phyloP scores from a whole-genome alignment of 2,329 filamentous ascomycete species.

The Nigrospora sphaerica region DNA sequence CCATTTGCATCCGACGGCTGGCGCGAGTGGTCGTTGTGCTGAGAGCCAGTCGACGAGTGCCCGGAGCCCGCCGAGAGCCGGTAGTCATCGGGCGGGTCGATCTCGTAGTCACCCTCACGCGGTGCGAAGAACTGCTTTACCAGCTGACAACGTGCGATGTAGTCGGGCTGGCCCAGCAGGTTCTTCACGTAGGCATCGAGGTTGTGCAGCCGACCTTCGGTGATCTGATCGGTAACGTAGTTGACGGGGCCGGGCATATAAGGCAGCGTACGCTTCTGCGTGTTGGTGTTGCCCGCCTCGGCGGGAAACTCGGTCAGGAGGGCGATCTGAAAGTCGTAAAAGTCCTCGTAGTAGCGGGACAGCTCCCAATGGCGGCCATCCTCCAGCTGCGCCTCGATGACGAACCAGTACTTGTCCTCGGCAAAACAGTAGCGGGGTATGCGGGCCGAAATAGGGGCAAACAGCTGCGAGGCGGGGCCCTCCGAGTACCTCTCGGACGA shows the following conservation, averaged over 20 bases:
- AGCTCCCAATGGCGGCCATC: slow-evolving; percentile 90
- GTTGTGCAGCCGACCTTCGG: slow-evolving; percentile 85
- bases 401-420: slow-evolving; percentile 98
- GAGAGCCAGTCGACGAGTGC: slow-evolving; percentile 58
- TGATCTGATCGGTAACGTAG: slow-evolving; percentile 96
- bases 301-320: slow-evolving; percentile 86
- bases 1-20: slow-evolving; percentile 58
- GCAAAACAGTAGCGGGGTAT: slow-evolving; percentile 93
- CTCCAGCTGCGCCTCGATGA: slow-evolving; percentile 85
- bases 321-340: slow-evolving; percentile 97
- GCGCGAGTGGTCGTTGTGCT: slow-evolving; percentile 50
- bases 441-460: slow-evolving; percentile 72
- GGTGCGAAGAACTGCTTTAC: slow-evolving; percentile 90
- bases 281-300: slow-evolving; percentile 81
- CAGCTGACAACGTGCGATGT: slow-evolving; percentile 77
- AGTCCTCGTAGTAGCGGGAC: slow-evolving; percentile 93
- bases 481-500: slow-evolving; percentile 2
- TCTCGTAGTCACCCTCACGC: slow-evolving; percentile 86
- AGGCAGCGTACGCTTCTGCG: slow-evolving; percentile 73
- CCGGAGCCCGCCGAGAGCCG: slow-evolving; percentile 65
- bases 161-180: slow-evolving; percentile 70
- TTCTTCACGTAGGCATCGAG: slow-evolving; percentile 95
- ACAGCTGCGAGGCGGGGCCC: slow-evolving; percentile 28
- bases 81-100: slow-evolving; percentile 73
- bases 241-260: slow-evolving; percentile 98